Conservation (phyloP, 179 eudicot genomes). For the Drosera spatulata region DNA sequence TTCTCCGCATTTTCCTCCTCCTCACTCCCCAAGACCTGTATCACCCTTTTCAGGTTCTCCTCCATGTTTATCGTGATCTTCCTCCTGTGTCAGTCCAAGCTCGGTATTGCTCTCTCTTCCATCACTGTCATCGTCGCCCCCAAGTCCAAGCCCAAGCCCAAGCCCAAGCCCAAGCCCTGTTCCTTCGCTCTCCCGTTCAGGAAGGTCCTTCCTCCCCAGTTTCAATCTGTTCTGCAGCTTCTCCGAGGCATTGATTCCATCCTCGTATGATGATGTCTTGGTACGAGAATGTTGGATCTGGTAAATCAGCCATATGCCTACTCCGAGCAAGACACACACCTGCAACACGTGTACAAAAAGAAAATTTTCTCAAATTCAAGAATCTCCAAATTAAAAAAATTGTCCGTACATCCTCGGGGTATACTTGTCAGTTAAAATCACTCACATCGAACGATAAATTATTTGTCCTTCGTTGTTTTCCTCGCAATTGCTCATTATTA, state of each 20-base stretch:
- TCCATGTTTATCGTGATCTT: slow-evolving; percentile 1
- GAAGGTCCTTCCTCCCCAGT: slow-evolving; percentile 28
- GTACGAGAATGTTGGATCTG: slow-evolving; percentile 54
- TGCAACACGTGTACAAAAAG: slow-evolving; percentile 68
- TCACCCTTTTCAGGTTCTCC: slow-evolving; percentile 1
- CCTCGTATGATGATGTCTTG: slow-evolving; percentile 24
- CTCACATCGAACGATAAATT: no score
- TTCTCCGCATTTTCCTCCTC: slow-evolving; percentile 17
- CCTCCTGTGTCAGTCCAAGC: slow-evolving; percentile 12
- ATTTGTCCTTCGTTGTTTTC: no score
- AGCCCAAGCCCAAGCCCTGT: no score
- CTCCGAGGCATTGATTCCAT: slow-evolving; percentile 17
- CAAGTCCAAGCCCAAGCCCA: no score
- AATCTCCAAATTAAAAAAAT: no score
- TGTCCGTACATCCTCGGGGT: no score
- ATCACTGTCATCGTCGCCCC: no score
- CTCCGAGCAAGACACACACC: slow-evolving; percentile 41
- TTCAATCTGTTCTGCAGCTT: slow-evolving; percentile 28
- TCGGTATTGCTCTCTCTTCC: no score
- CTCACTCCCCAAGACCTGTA: not conserved
- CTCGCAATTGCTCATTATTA: no score
- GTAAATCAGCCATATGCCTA: slow-evolving; percentile 63
- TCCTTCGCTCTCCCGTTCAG: slow-evolving; percentile 10
- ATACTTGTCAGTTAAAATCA: no score
- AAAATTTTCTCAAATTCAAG: no score